Base-by-base conservation (phyloP, 495 filamentous ascomycete genomes). In the Xylaria flabelliformis region DNA sequence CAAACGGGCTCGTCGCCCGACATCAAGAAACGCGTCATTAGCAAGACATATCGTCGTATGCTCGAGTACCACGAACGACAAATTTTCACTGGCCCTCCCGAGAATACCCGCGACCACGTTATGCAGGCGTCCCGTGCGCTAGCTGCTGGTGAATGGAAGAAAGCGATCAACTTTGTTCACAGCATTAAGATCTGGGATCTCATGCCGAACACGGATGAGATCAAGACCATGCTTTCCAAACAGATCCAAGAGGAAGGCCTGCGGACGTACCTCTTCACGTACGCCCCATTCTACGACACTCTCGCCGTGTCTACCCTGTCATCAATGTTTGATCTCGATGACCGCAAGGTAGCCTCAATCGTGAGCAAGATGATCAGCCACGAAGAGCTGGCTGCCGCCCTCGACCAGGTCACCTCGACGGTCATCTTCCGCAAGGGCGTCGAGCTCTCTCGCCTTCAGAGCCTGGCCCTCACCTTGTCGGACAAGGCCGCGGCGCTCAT, bases 341-440 rank as follows among this genome's bases (percentile, higher is more conserved):
- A 92, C 74, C 90, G 91, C 82, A 98, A 97, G 87, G 95, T 97
- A 42, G 85, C 91, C 13, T 94, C 96, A n/a, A 89, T 99, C 71
- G 91, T 99, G 79, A 95, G 93, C 88, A 97, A 97, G 85, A 99
- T 99, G 96, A 98, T 98, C 82, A 97, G 94, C 71, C 96, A 99
- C 84, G 96, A 99, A 80, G 96, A 99, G 77, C 90, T 99, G 51
- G 93, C 92, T 36, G 96, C 96, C 66, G 97, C 96, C 42, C 88
- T 99, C 50, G 96, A 99, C 86, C 96, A 98, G 83, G 97, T 99
- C 83, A 97, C 95, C 81, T 90, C 92, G 71, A 95, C 94, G 48
- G 95, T 99, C 82, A 94, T 98, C 83, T 99, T 99, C 93, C 91
- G 97, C 82, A 98, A 98, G 91, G 96, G 96, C 62, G 96, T 99